phyloP scores from a whole-genome alignment of 768 basidiomycete species.

The Amanita phalloides region DNA sequence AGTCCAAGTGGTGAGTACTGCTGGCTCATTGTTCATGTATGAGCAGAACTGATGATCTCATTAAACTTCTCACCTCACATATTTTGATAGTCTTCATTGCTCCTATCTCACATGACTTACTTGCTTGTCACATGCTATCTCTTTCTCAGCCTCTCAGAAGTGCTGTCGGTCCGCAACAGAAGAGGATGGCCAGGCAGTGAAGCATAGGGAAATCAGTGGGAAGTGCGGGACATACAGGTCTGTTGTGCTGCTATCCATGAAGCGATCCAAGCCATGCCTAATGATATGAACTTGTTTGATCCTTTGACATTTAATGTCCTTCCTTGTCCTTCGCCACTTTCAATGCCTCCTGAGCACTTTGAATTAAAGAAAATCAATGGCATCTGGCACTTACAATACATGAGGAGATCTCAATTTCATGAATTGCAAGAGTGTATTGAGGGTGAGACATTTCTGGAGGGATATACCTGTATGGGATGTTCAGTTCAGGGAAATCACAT shows the following conservation, averaged over 20 bases:
- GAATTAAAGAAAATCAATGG: conserved; percentile 3
- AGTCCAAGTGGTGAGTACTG: neutral
- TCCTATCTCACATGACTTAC: conserved; percentile 4
- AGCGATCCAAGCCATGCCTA: conserved; percentile 9
- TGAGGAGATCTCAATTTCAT: conserved; percentile 8
- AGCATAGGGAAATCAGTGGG: conserved; percentile 3
- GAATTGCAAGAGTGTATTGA: conserved; percentile 5
- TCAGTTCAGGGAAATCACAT: conserved; percentile 11
- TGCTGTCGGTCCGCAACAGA: conserved; percentile 4
- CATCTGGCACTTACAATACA: conserved; percentile 7
- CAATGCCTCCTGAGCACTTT: conserved; percentile 7
- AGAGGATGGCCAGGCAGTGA: conserved; percentile 6
- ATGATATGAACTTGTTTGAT: conserved; percentile 8
- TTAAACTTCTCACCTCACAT: neutral
- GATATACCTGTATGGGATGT: no score
- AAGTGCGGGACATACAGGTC: conserved; percentile 2
- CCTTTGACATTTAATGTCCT: conserved; percentile 8
- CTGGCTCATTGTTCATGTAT: neutral
- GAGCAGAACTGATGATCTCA: neutral
- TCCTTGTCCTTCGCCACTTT: conserved; percentile 10
- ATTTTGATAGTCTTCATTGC: neutral
- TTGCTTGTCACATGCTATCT: neutral
- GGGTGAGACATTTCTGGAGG: conserved; percentile 7
- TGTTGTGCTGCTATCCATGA: conserved; percentile 7
- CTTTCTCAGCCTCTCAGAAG: conserved; percentile 8